Percentiles rank a stretch among this genome's conserved stretches.
phyloP scores from a whole-genome alignment of 352 stramenopile species.

The Pythium insidiosum region DNA sequence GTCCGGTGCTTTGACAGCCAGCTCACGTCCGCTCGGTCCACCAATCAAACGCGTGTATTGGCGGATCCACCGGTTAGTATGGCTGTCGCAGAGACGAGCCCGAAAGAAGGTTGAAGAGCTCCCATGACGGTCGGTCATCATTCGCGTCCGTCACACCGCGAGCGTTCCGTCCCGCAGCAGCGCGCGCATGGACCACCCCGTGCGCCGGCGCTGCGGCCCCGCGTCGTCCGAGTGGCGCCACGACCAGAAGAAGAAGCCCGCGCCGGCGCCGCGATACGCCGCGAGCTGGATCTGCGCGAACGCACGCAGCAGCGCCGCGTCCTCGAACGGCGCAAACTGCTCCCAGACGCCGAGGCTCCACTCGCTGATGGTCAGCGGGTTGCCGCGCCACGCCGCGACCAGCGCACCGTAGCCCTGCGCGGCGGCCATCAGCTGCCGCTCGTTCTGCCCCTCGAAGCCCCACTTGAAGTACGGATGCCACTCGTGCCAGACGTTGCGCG shows the following conservation, averaged over 20 bases:
- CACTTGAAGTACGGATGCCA: constrained; percentile 38
- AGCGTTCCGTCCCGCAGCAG: constrained; percentile 9
- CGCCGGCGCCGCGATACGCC: constrained; percentile 9
- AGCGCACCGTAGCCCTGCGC: constrained; percentile 9
- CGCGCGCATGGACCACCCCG: constrained; percentile 20
- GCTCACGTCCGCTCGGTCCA: too few species aligned
- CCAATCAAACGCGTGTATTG: constrained; percentile 8
- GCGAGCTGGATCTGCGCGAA: constrained; percentile 14
- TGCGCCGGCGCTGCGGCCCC: constrained; percentile 7
- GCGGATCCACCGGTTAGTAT: constrained; percentile 1
- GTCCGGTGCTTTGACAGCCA: too few species aligned
- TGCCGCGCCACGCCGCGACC: constrained; percentile 15
- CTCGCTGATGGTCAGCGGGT: constrained; percentile 23
- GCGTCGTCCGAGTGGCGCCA: constrained; percentile 23
- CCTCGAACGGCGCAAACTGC: constrained; percentile 8
- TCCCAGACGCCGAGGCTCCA: constrained; percentile 20
- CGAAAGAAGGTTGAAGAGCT: too few species aligned
- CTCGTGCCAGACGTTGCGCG: constrained; percentile 22
- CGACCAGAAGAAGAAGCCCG: constrained; percentile 19
- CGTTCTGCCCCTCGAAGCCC: constrained; percentile 20
- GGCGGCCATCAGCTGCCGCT: constrained; percentile 13
- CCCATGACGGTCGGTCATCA: too few species aligned
- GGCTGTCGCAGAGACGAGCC: too few species aligned
- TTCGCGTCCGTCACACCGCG: neutral
- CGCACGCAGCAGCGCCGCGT: neutral